Conservation (phyloP, 148 eudicot species). For the Rhododendron ovatum region DNA sequence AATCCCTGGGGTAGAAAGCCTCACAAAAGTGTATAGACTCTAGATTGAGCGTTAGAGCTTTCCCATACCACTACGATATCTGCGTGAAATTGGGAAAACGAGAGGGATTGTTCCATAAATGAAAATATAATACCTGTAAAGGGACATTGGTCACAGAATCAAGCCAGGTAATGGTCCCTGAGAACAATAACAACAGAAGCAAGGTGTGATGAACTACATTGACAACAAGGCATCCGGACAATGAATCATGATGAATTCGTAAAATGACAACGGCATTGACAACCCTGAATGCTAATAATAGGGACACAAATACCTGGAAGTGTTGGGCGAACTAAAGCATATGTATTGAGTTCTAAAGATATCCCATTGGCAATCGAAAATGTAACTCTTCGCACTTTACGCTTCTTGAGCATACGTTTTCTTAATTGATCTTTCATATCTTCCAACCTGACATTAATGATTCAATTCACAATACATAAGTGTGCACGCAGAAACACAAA, state of each 20-base stretch:
- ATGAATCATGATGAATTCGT: background rate
- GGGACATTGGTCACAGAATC: slow-evolving; percentile 90
- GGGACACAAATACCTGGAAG: slow-evolving; percentile 53
- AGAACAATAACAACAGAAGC: slow-evolving; percentile 14
- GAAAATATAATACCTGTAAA: slow-evolving; percentile 50
- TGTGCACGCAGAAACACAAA: background rate
- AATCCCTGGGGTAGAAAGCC: background rate
- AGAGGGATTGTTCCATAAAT: background rate
- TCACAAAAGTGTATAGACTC: background rate
- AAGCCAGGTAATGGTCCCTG: slow-evolving; percentile 86
- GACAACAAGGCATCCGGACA: background rate
- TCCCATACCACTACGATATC: background rate
- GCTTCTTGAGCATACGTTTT: slow-evolving; percentile 88
- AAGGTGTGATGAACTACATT: slow-evolving; percentile 12
- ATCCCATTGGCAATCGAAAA: slow-evolving; percentile 68
- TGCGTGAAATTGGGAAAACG: background rate
- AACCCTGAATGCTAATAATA: background rate
- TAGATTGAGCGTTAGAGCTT: background rate
- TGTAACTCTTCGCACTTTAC: slow-evolving; percentile 75
- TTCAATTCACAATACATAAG: background rate
- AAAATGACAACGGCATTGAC: background rate
- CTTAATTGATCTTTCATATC: slow-evolving; percentile 78
- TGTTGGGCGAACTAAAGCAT: slow-evolving; percentile 93
- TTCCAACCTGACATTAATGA: slow-evolving; percentile 45
- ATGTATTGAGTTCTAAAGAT: slow-evolving; percentile 77